These are phyloP conservation scores for Acanthamoeba lenticulata DNA, from an alignment of 208 protist species.

Conservation along the genomic window DNA sequence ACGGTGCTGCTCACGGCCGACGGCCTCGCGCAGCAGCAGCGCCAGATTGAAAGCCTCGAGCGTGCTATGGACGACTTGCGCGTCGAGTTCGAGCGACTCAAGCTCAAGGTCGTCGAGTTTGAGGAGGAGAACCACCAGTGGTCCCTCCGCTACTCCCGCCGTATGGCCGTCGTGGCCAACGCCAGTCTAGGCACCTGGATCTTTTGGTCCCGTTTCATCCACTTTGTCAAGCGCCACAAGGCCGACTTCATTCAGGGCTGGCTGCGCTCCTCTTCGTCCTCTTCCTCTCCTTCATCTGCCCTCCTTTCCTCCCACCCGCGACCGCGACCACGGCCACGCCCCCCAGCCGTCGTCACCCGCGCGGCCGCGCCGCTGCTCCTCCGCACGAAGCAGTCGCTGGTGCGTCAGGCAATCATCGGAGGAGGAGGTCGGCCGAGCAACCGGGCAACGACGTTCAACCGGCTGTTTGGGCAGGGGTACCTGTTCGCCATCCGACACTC, in stretches of 20 bases:
- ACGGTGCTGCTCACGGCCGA: background rate
- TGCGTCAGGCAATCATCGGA: slow-evolving; percentile 8
- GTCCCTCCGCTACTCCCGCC: background rate
- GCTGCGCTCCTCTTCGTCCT: background rate
- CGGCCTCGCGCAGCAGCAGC: slow-evolving; percentile 14
- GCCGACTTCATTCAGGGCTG: slow-evolving; percentile 24
- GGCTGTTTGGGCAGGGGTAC: slow-evolving; percentile 2
- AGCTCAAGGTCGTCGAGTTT: slow-evolving; percentile 24
- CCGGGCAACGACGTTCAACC: slow-evolving; percentile 21
- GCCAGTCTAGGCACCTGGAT: slow-evolving; percentile 2
- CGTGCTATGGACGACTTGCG: background rate
- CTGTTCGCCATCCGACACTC: background rate
- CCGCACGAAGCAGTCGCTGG: background rate
- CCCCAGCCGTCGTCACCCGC: background rate
- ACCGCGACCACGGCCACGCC: background rate
- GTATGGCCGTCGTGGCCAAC: slow-evolving; percentile 35
- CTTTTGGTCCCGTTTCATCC: slow-evolving; percentile 36
- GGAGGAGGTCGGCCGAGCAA: background rate
- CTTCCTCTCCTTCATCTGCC: background rate
- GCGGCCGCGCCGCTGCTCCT: background rate
- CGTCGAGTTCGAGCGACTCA: background rate
- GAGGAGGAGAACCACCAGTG: slow-evolving; percentile 44
- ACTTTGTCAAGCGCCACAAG: slow-evolving; percentile 29
- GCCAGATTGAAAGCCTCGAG: background rate
- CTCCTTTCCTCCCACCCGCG: too few species aligned